These are phyloP conservation scores for Pleurotus eryngii DNA, from an alignment of 768 basidiomycete genomes.

Conservation along the genomic window DNA sequence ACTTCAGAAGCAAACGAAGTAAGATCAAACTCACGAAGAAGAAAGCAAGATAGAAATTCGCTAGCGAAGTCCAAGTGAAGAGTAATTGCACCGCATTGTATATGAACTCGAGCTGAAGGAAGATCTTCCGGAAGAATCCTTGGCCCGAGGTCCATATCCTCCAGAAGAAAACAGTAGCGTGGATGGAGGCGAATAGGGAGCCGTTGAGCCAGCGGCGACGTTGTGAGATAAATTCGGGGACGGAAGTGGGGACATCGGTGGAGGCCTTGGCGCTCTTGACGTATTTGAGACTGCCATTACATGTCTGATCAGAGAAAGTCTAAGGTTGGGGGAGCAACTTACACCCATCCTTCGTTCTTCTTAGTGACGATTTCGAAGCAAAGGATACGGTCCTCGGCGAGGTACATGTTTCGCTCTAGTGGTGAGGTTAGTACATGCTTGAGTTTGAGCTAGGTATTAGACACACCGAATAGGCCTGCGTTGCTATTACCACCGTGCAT, in stretches of 20 bases:
- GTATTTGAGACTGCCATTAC: constrained; percentile 61
- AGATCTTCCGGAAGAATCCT: constrained; percentile 76
- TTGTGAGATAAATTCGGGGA: constrained; percentile 94
- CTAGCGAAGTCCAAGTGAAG: constrained; percentile 92
- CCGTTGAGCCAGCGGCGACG: constrained; percentile 88
- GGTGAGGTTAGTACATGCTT: background rate
- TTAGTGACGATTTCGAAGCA: constrained; percentile 95
- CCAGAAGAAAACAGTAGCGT: constrained; percentile 86
- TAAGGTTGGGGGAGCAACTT: constrained; percentile 29
- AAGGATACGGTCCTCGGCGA: constrained; percentile 86
- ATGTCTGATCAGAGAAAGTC: constrained; percentile 7
- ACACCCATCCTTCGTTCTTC: constrained; percentile 81
- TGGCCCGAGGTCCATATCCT: constrained; percentile 93
- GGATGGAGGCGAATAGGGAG: constrained; percentile 89
- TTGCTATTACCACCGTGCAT: constrained; percentile 67
- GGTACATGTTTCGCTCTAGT: constrained; percentile 82
- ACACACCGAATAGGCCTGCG: constrained; percentile 68
- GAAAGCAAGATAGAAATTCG: constrained; percentile 93
- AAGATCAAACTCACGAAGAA: constrained; percentile 70
- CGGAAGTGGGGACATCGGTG: constrained; percentile 91
- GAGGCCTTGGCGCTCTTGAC: constrained; percentile 93
- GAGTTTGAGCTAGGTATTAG: background rate
- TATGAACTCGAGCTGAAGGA: constrained; percentile 82
- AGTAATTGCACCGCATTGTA: constrained; percentile 88
- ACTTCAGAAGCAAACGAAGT: background rate